phyloP scores from a whole-genome alignment of 352 stramenopile species.

The Phytophthora macrochlamydospora region DNA sequence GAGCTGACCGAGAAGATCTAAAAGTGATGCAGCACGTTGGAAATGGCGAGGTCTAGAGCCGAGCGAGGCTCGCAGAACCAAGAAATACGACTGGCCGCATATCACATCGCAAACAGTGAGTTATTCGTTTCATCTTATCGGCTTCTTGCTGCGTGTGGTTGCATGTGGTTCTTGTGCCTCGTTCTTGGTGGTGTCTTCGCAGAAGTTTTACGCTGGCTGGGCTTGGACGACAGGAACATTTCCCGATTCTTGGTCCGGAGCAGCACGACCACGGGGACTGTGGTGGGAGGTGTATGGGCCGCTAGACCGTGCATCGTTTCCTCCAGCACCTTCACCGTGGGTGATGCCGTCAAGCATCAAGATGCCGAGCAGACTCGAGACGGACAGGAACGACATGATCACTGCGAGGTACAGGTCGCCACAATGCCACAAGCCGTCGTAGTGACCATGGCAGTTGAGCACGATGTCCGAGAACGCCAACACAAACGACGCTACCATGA shows the following conservation, averaged over 20 bases:
- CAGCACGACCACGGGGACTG: conserved; percentile 6
- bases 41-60: conserved; percentile 13
- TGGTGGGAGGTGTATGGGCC: conserved; percentile 13
- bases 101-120: conserved; percentile 31
- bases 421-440: conserved; percentile 66
- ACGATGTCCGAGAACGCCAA: conserved; percentile 63
- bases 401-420: conserved; percentile 47
- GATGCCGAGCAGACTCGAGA: conserved; percentile 48
- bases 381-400: conserved; percentile 64
- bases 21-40: conserved; percentile 15
- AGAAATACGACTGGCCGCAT: conserved; percentile 19
- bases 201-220: conserved; percentile 6
- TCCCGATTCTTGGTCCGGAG: conserved; percentile 8
- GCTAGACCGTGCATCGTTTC: conserved; percentile 1
- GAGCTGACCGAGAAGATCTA: conserved; percentile 98
- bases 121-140: conserved; percentile 22
- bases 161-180: not conserved
- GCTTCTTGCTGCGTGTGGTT: not conserved
- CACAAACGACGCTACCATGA: conserved; percentile 56
- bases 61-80: conserved; percentile 8
- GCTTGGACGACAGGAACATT: conserved; percentile 22
- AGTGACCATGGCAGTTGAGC: conserved; percentile 48
- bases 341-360: conserved; percentile 46
- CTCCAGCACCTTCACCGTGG: conserved; percentile 3
- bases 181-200: not conserved